phyloP scores from a whole-genome alignment of 306 rosid species.

The Rubus idaeus region DNA sequence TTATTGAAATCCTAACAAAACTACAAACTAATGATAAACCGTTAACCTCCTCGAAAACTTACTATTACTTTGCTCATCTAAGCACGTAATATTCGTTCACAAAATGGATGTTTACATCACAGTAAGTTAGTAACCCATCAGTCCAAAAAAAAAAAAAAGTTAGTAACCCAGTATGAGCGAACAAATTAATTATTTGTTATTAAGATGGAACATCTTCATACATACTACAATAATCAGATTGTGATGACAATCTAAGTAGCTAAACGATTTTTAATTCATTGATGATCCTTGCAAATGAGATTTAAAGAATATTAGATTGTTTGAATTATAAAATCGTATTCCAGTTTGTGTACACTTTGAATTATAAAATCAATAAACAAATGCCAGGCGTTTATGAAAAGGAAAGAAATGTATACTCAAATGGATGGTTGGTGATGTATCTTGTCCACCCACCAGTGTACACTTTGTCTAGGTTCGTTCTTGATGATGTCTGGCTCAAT shows the following conservation, averaged over 20 bases:
- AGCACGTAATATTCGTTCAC: neutral
- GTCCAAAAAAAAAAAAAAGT: no score
- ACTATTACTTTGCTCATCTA: neutral
- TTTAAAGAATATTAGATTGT: neutral
- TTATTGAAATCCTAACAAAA: no score
- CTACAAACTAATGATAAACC: no score
- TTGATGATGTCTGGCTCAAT: neutral
- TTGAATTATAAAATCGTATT: neutral
- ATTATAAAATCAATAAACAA: neutral
- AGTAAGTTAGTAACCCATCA: no score
- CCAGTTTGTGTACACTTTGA: neutral
- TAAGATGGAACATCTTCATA: neutral
- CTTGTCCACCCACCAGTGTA: constrained; percentile 14
- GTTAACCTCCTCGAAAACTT: neutral
- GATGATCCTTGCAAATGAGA: neutral
- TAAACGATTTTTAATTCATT: neutral
- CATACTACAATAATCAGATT: neutral
- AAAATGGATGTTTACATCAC: neutral
- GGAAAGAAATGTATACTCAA: neutral
- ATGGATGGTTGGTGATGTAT: constrained; percentile 7
- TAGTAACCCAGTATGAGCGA: neutral
- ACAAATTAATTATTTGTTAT: neutral
- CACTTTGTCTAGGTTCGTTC: constrained; percentile 15
- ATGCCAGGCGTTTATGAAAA: neutral
- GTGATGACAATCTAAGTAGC: neutral